Base-by-base conservation (phyloP, 345 rosid species). In the Orychophragmus violaceus region DNA sequence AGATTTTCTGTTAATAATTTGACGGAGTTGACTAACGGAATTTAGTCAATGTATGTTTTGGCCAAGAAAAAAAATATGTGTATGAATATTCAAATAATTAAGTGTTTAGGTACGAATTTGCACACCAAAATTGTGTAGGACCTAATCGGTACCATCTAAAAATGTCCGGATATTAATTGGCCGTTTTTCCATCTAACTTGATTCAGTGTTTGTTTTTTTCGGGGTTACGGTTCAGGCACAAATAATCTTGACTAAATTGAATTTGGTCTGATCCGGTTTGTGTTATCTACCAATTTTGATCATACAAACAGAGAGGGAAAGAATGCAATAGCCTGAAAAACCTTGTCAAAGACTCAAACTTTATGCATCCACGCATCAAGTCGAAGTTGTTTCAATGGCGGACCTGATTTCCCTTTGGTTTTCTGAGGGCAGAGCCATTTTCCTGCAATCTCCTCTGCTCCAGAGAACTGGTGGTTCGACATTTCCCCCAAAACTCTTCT, bases 371-470 rank as follows among this genome's bases (percentile, higher is more conserved):
- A 90, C 67, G 69, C 65, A 61, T 88, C 92, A 17, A 90, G 90
- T 57, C 96, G 78, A 49, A 88, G 97, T 82, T 90, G 96, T 79
- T 87, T 93, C 83, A 82, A 3, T 19, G 92, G 89, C 36, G 97
- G 98, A 42, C 80, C 87, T n/a, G 62, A 59, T 17, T 64, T 72
- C 30, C 87, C 81, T 73, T 90, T 90, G 50, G 78, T 81, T 69
- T 77, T 87, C 60, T 78, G 95, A n/a, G 97, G 97, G 22, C 97
- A 90, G 8, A 62, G 62, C 96, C 92, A 90, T 79, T 85, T 88
- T 18, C 95, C 95, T 8, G 84, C 62, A 6, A 71, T 71, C 53
- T 59, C 91, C 13, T 28, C 64, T 2, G 44, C 79, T 62, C 39
- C 63, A 17, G 49, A 9, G 19, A 30, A 62, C 32, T 78, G 82